Percentiles rank a stretch among this genome's conserved stretches.
Evolutionary conservation across 495 filamentous ascomycete species (phyloP).

Genomic region (Neurospora terricola): DNA sequence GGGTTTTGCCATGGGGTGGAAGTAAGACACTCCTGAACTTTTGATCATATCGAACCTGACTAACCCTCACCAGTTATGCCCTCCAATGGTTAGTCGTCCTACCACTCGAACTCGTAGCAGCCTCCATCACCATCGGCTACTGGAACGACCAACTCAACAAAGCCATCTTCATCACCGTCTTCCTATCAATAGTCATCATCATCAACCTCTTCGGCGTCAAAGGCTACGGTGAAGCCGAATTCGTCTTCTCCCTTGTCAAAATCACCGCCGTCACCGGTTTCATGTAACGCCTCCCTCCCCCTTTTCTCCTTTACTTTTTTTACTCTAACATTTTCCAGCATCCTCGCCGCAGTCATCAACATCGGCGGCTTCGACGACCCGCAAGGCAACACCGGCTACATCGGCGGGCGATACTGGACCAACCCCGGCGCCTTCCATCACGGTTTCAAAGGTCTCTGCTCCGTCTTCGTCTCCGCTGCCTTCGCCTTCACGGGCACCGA

Average conservation of each 20-base stretch:
- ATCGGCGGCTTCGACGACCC: constrained; percentile 59
- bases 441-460: constrained; percentile 91
- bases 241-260: constrained; percentile 79
- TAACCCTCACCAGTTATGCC: constrained; percentile 44
- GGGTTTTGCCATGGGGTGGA: constrained; percentile 99
- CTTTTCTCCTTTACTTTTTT: too few species aligned
- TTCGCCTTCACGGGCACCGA: constrained; percentile 92
- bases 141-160: constrained; percentile 62
- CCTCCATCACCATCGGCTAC: constrained; percentile 77
- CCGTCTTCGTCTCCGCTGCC: constrained; percentile 84
- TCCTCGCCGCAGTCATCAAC: constrained; percentile 71
- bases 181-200: constrained; percentile 58
- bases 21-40: constrained; percentile 37
- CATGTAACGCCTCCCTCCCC: constrained; percentile 34
- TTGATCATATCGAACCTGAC: neutral
- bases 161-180: constrained; percentile 78
- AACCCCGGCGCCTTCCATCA: constrained; percentile 81
- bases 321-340: constrained; percentile 25
- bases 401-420: constrained; percentile 78
- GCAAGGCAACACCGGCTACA: constrained; percentile 43
- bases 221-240: constrained; percentile 87
- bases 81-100: constrained; percentile 87
- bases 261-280: constrained; percentile 79
- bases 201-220: constrained; percentile 86
- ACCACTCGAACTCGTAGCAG: constrained; percentile 84